Conservation (phyloP, 2,329 filamentous ascomycete genomes). For the Colletotrichum falcatum region DNA sequence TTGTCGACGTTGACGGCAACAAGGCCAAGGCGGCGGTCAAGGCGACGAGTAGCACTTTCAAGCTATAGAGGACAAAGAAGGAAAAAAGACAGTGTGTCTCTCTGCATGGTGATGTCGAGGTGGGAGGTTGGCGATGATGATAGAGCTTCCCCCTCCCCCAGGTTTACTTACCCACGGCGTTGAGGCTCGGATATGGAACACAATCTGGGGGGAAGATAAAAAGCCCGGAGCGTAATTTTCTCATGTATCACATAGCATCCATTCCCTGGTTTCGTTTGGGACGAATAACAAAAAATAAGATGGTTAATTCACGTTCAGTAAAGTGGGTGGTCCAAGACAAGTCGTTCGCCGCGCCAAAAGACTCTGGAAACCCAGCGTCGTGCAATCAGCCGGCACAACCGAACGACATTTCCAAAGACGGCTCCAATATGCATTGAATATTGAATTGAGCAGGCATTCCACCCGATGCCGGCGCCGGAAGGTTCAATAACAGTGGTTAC, state of each 20-base stretch:
- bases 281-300: constrained; percentile 15
- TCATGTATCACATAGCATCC: constrained; percentile 30
- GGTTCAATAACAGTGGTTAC: neutral
- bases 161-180: constrained; percentile 24
- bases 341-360: neutral
- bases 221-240: constrained; percentile 12
- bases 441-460: neutral
- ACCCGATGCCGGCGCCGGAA: constrained; percentile 29
- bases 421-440: neutral
- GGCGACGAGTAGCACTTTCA: constrained; percentile 69
- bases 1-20: constrained; percentile 86
- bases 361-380: neutral
- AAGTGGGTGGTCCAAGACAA: neutral
- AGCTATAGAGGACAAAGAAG: constrained; percentile 62
- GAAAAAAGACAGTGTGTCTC: too few species aligned
- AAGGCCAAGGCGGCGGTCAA: constrained; percentile 69
- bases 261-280: neutral
- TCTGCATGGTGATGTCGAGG: neutral
- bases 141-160: neutral
- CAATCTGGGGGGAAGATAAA: constrained; percentile 2
- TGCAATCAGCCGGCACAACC: neutral
- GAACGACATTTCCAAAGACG: constrained; percentile 27
- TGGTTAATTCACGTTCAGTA: neutral
- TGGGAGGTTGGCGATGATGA: neutral
- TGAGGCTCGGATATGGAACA: constrained; percentile 18